Evolutionary conservation across 768 basidiomycete genomes (phyloP).

Genomic region (Daedaleopsis nitida): DNA sequence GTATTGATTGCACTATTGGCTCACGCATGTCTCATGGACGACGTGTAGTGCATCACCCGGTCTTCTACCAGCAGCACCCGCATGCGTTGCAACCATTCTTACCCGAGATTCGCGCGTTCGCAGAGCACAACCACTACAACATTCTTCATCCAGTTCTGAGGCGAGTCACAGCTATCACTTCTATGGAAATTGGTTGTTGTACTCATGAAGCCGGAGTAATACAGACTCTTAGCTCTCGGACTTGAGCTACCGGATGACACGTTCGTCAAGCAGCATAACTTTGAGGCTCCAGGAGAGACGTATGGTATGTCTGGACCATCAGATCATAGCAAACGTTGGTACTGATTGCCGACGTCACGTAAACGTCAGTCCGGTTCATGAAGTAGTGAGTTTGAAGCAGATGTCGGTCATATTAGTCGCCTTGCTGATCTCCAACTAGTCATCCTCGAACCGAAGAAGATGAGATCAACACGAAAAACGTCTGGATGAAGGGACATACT

Average conservation of each 20-base stretch:
- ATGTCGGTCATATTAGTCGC: not conserved
- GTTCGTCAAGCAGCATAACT: constrained; percentile 32
- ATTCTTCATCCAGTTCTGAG: constrained; percentile 34
- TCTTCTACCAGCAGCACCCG: constrained; percentile 28
- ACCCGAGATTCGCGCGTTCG: constrained; percentile 33
- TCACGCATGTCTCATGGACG: too few relatives aligned
- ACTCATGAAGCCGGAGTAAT: not conserved
- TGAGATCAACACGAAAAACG: constrained; percentile 29
- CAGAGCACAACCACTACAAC: constrained; percentile 31
- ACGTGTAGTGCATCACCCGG: constrained; percentile 30
- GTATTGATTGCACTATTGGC: constrained; percentile 10
- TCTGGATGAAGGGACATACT: constrained; percentile 42
- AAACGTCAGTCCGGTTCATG: constrained; percentile 56
- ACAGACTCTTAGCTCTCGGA: constrained; percentile 34
- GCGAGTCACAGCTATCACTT: constrained; percentile 28
- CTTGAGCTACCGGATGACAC: constrained; percentile 37
- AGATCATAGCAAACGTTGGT: too few relatives aligned
- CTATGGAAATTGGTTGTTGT: not conserved
- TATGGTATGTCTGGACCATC: constrained; percentile 20
- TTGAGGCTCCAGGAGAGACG: constrained; percentile 32
- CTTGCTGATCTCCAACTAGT: constrained; percentile 26
- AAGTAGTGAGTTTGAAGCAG: constrained; percentile 51
- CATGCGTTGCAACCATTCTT: constrained; percentile 30
- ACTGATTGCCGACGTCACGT: not conserved
- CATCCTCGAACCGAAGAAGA: constrained; percentile 33